Evolutionary conservation across 2,329 filamentous ascomycete genomes (phyloP), one percentile per base, ranked within the genome.

Genomic region (Ophiostoma ips): DNA sequence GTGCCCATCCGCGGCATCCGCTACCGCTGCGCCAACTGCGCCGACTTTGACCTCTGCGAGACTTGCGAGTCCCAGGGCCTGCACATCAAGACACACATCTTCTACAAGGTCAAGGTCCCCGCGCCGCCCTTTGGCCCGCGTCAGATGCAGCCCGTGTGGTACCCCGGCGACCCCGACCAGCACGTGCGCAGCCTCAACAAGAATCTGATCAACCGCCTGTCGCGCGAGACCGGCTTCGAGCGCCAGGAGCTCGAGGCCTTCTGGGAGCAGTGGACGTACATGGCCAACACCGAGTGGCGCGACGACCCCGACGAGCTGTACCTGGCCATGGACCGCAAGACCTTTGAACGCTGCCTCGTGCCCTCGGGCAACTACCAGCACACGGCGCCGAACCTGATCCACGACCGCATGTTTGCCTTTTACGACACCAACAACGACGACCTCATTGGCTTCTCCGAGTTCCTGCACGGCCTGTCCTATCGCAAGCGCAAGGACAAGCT

Each of bases 191-290:
- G 71, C 41, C 71, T 96, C n/a, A 77, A 81, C 1, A 74, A 79
- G 24, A 64, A 71, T 2, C 67, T 92, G 35, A 81, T 86, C 49
- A 76, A 79, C 49, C 81, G 80, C 52, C 72, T 89, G 50, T 78
- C 79, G 30, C 73, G 73, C 50, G 81, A 86, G 54, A 88, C 84
- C 0, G 80, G 80, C 16, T 86, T 94, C 64, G 88, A 95, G 60
- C 77, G 84, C 28, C 83, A 87, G 2, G 87, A 94, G 63, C 71
- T 98, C 6, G 90, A 96, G 66, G 90, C 89, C 7, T 78, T 94
- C 38, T 96, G 89, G 83, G 90, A 96, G 61, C 90, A 96, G 61
- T 98, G 94, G 76, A 89, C 86, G 5, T 95, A 89, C 63, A 82
- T 95, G 66, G 90, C 90, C 38, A 90, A 85, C 57, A 83, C 82